Conservation (phyloP, 257 asterid genomes). For the Petrea volubilis region DNA sequence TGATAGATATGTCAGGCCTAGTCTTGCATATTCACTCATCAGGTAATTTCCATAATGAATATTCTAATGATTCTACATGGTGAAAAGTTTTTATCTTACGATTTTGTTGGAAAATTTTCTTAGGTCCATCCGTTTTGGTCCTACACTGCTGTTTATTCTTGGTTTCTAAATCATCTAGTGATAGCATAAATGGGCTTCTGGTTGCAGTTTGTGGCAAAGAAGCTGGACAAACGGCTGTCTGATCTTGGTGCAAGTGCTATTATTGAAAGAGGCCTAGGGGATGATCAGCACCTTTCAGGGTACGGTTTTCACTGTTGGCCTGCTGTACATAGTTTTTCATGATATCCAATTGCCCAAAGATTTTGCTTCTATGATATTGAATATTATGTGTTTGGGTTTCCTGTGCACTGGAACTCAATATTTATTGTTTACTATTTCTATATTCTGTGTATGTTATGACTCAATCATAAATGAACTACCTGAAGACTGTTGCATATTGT, state of each 20-base stretch:
- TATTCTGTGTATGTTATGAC: not conserved
- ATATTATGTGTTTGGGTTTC: not conserved
- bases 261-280: slow-evolving; percentile 92
- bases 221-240: slow-evolving; percentile 84
- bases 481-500: slow-evolving; percentile 8
- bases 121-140: not conserved
- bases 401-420: not conserved
- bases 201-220: slow-evolving; percentile 95
- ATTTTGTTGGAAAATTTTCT: slow-evolving; percentile 1
- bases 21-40: not conserved
- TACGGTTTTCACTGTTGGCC: slow-evolving; percentile 34
- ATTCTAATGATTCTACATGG: not conserved
- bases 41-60: not conserved
- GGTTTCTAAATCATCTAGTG: slow-evolving; percentile 1
- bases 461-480: not conserved
- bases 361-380: slow-evolving; percentile 2
- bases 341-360: not conserved
- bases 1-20: not conserved
- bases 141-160: not conserved
- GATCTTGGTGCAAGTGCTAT: slow-evolving; percentile 76
- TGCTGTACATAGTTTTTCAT: slow-evolving; percentile 3
- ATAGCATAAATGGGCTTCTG: slow-evolving; percentile 18
- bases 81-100: not conserved
- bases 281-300: slow-evolving; percentile 99
- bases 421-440: not conserved